These are phyloP conservation scores for Alternaria angustiovoidea DNA, from an alignment of 2,329 filamentous ascomycete genomes.

Conservation along the genomic window DNA sequence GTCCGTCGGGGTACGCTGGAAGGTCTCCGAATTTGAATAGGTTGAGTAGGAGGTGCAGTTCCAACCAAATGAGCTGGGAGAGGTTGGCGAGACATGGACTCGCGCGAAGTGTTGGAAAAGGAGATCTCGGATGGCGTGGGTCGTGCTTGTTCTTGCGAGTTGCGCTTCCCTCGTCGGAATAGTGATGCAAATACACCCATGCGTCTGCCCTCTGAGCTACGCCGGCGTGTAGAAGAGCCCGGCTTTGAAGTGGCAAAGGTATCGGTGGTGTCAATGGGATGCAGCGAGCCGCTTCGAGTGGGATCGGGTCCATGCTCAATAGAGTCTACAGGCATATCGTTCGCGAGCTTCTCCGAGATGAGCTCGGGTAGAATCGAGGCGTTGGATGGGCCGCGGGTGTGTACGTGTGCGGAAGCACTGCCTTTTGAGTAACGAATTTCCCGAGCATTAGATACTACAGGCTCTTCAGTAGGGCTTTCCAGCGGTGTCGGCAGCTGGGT, in stretches of 20 bases:
- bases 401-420: constrained; percentile 57
- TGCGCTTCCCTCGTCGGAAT: constrained; percentile 70
- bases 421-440: constrained; percentile 59
- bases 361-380: constrained; percentile 63
- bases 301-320: constrained; percentile 48
- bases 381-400: constrained; percentile 58
- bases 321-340: constrained; percentile 52
- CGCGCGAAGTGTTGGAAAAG: constrained; percentile 88
- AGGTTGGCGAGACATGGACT: constrained; percentile 74
- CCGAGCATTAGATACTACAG: constrained; percentile 59
- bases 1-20: constrained; percentile 76
- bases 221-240: constrained; percentile 31
- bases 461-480: constrained; percentile 56
- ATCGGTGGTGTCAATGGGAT: constrained; percentile 43
- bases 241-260: constrained; percentile 40
- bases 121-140: constrained; percentile 70
- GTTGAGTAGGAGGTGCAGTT: constrained; percentile 47
- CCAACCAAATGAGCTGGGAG: constrained; percentile 59
- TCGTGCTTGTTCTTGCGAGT: constrained; percentile 58
- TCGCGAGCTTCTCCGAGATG: constrained; percentile 51
- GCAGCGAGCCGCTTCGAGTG: constrained; percentile 43
- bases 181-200: constrained; percentile 61
- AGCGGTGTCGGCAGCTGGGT: constrained; percentile 48
- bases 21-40: constrained; percentile 54
- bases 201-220: constrained; percentile 48